Percentiles rank a stretch among this genome's conserved stretches.
These are phyloP conservation scores for Panaeolus cyanescens DNA, from an alignment of 768 basidiomycete species.

Conservation along the genomic window DNA sequence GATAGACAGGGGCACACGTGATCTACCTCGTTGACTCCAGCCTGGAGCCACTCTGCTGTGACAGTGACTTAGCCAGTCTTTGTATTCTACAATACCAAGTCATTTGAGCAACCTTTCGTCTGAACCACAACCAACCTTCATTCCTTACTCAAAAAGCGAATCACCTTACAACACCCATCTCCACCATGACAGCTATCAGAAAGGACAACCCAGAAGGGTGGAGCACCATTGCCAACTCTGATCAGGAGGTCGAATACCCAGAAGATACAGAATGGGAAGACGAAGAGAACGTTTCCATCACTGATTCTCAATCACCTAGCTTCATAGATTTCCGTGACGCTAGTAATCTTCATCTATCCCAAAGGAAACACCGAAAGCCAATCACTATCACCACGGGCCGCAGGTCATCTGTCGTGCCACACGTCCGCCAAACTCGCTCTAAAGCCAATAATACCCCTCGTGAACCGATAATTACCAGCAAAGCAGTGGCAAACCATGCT, in stretches of 20 bases:
- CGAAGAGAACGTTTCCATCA: neutral
- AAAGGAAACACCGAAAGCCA: neutral
- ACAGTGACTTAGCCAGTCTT: too few relatives aligned
- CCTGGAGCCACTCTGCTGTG: too few relatives aligned
- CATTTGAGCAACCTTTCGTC: too few relatives aligned
- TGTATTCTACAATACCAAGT: too few relatives aligned
- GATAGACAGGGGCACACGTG: too few relatives aligned
- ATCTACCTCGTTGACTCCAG: too few relatives aligned
- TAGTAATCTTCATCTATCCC: neutral
- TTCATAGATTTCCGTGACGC: neutral
- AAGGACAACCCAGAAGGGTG: neutral
- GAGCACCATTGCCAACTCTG: neutral
- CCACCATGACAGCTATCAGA: neutral
- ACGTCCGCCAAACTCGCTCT: neutral
- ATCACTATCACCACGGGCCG: neutral
- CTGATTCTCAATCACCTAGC: neutral
- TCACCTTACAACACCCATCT: too few relatives aligned
- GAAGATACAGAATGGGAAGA: neutral
- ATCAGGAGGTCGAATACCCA: neutral
- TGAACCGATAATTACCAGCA: constrained; percentile 16
- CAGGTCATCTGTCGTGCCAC: neutral
- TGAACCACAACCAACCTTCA: too few relatives aligned
- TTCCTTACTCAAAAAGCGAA: too few relatives aligned
- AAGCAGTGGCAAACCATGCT: constrained; percentile 30
- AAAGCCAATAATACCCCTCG: neutral